phyloP scores from a whole-genome alignment of 306 rosid genomes.

The Sicyos baderoa region DNA sequence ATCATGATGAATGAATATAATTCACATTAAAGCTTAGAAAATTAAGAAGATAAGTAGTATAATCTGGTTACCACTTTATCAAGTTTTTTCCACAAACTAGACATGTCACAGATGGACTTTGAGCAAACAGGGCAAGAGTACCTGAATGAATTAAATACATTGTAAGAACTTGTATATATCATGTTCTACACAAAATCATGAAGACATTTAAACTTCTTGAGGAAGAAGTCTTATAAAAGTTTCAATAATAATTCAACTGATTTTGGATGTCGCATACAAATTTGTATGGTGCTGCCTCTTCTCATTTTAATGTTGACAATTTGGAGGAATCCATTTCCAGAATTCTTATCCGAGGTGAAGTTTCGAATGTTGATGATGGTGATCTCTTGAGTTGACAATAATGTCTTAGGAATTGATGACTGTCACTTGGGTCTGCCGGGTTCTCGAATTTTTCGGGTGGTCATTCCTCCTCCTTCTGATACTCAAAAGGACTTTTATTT shows the following conservation, averaged over 20 bases:
- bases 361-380: too few species aligned
- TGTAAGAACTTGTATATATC: background rate
- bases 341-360: too few species aligned
- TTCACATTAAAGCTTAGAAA: background rate
- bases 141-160: constrained; percentile 28
- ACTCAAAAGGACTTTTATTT: too few species aligned
- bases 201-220: background rate
- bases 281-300: background rate
- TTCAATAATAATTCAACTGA: background rate
- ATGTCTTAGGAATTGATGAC: too few species aligned
- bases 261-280: background rate
- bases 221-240: background rate
- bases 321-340: too few species aligned
- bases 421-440: too few species aligned
- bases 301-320: too few species aligned
- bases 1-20: background rate
- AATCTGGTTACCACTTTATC: constrained; percentile 47
- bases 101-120: constrained; percentile 63
- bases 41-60: background rate
- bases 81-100: constrained; percentile 49
- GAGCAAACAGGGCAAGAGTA: constrained; percentile 70
- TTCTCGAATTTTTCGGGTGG: too few species aligned
- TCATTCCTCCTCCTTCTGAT: too few species aligned
- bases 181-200: background rate
- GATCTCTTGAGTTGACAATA: too few species aligned